These are phyloP conservation scores for Exophiala dermatitidis DNA, from an alignment of 2,329 filamentous ascomycete genomes.

Conservation along the genomic window DNA sequence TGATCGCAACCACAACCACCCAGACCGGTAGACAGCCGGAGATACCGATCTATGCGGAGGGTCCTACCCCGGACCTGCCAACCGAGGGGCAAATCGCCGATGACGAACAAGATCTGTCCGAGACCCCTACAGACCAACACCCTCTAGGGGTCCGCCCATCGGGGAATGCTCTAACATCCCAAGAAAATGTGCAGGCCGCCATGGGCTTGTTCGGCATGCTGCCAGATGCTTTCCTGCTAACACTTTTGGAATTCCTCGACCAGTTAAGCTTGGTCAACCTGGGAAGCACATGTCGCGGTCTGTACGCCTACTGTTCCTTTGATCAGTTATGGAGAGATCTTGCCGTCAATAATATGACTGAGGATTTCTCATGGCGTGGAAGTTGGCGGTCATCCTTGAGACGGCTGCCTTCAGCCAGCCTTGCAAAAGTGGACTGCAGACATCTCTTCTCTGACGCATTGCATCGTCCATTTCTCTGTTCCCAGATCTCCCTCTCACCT, in stretches of 20 bases:
- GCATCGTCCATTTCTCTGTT: conserved; percentile 84
- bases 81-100: neutral
- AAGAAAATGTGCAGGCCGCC: conserved; percentile 57
- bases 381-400: conserved; percentile 79
- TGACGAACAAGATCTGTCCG: neutral
- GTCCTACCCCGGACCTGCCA: neutral
- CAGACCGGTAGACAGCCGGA: conserved; percentile 1
- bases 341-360: conserved; percentile 50
- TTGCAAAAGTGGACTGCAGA: conserved; percentile 60
- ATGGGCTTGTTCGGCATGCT: conserved; percentile 61
- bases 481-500: conserved; percentile 60
- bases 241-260: conserved; percentile 70
- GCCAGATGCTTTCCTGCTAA: conserved; percentile 72
- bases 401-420: conserved; percentile 47
- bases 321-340: conserved; percentile 87
- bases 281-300: conserved; percentile 71
- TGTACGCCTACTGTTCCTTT: conserved; percentile 75
- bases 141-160: conserved; percentile 77
- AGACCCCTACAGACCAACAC: conserved; percentile 58
- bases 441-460: conserved; percentile 84
- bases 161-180: conserved; percentile 69
- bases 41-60: neutral
- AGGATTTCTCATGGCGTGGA: conserved; percentile 61
- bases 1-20: conserved; percentile 10
- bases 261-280: conserved; percentile 54